Evolutionary conservation across 78 protist species (phyloP).

Genomic region (Dictyostelium citrinum): DNA sequence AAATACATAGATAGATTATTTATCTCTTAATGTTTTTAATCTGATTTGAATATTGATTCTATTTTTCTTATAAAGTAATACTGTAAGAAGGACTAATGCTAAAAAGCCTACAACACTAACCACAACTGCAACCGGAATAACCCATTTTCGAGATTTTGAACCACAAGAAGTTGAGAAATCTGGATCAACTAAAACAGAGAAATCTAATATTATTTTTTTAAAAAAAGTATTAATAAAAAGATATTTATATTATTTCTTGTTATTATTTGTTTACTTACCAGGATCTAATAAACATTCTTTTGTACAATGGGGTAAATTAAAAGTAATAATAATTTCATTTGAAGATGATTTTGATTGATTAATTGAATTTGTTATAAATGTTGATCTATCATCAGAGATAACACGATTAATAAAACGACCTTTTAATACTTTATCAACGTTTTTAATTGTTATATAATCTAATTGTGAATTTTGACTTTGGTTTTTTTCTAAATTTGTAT

Average conservation of each 20-base stretch:
- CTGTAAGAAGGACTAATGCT: background rate
- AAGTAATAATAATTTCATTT: background rate
- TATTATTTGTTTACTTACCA: background rate
- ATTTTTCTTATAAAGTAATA: background rate
- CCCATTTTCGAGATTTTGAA: background rate
- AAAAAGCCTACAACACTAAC: background rate
- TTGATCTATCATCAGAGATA: background rate
- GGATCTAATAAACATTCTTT: background rate
- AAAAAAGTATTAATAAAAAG: background rate
- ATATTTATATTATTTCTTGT: too few species aligned
- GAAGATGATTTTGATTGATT: background rate
- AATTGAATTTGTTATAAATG: background rate
- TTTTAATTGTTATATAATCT: background rate
- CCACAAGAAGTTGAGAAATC: background rate
- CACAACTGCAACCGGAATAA: slow-evolving; percentile 23
- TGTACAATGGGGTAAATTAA: slow-evolving; percentile 1
- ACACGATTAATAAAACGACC: background rate
- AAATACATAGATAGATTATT: background rate
- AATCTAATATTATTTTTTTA: background rate
- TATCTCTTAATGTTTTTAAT: background rate
- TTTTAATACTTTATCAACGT: background rate
- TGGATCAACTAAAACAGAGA: background rate
- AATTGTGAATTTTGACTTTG: background rate
- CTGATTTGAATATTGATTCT: background rate
- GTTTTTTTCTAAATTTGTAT: background rate